Conservation (phyloP, 169 alveolate genomes). For the Amoebophrya sp. region DNA sequence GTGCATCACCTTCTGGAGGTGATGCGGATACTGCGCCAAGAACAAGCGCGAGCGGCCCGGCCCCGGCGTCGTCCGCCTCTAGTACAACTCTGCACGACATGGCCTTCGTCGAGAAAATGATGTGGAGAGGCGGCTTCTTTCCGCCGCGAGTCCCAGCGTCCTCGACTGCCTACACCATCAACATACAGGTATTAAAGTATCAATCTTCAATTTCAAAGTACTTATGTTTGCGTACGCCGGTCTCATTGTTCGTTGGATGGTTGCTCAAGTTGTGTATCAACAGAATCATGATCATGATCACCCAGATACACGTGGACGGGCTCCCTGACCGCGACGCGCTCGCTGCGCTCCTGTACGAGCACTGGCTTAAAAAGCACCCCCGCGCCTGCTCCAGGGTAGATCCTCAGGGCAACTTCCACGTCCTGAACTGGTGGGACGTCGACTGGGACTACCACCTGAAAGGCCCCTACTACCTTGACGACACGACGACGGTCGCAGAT, state of each 20-base stretch:
- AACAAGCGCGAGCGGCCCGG: too few relatives aligned
- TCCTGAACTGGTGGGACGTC: neutral
- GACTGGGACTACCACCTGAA: neutral
- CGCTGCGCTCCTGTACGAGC: neutral
- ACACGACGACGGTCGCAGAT: neutral
- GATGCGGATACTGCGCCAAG: too few relatives aligned
- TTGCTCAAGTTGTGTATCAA: neutral
- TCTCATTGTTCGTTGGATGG: neutral
- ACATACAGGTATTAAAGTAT: neutral
- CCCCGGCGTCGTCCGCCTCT: too few relatives aligned
- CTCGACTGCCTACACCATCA: neutral
- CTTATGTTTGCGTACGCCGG: neutral
- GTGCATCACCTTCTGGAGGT: too few relatives aligned
- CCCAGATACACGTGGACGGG: neutral
- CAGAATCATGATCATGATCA: neutral
- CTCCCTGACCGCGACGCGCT: neutral
- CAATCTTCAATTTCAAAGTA: too few relatives aligned
- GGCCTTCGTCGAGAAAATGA: too few relatives aligned
- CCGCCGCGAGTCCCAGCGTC: too few relatives aligned
- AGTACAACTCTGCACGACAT: too few relatives aligned
- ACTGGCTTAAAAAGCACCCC: too few relatives aligned
- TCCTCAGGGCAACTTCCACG: neutral
- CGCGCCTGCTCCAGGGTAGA: too few relatives aligned
- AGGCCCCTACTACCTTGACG: neutral
- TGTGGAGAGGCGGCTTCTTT: too few relatives aligned